These are phyloP conservation scores for Candida maesae DNA, from an alignment of 805 yeast genomes.

Conservation along the genomic window DNA sequence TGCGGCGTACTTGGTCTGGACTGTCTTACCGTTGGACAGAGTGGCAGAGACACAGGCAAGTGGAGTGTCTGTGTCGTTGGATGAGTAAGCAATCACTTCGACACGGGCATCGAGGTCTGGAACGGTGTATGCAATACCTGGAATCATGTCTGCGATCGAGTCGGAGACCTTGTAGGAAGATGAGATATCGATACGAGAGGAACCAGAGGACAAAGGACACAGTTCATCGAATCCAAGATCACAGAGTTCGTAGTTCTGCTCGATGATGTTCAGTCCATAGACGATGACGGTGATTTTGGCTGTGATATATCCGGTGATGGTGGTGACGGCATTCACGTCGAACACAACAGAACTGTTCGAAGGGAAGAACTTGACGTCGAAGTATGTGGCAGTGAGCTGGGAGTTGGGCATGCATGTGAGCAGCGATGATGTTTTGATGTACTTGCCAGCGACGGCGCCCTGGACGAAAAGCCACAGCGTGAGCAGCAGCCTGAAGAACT, in stretches of 20 bases:
- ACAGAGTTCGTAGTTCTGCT: constrained; percentile 61
- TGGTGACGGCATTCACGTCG: constrained; percentile 73
- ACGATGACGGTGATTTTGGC: constrained; percentile 67
- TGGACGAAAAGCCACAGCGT: constrained; percentile 11
- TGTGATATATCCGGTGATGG: constrained; percentile 62
- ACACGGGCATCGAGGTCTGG: constrained; percentile 96
- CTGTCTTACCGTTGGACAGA: constrained; percentile 86
- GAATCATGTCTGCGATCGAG: constrained; percentile 51
- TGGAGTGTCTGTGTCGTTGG: constrained; percentile 42
- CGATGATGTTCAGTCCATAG: constrained; percentile 70
- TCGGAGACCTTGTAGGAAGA: constrained; percentile 43
- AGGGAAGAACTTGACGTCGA: constrained; percentile 74
- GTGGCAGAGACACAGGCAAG: constrained; percentile 93
- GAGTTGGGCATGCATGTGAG: constrained; percentile 92
- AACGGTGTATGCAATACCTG: constrained; percentile 80
- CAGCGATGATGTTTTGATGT: constrained; percentile 58
- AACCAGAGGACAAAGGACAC: constrained; percentile 83
- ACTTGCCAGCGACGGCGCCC: constrained; percentile 10
- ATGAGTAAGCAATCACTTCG: constrained; percentile 58
- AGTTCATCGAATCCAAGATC: constrained; percentile 47
- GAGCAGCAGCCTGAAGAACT: not conserved
- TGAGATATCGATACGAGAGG: constrained; percentile 79
- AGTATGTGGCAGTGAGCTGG: constrained; percentile 76
- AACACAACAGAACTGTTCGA: constrained; percentile 57
- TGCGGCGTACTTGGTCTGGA: constrained; percentile 84